Evolutionary conservation across 306 rosid species (phyloP).

Genomic region (Cucumis cinereus): DNA sequence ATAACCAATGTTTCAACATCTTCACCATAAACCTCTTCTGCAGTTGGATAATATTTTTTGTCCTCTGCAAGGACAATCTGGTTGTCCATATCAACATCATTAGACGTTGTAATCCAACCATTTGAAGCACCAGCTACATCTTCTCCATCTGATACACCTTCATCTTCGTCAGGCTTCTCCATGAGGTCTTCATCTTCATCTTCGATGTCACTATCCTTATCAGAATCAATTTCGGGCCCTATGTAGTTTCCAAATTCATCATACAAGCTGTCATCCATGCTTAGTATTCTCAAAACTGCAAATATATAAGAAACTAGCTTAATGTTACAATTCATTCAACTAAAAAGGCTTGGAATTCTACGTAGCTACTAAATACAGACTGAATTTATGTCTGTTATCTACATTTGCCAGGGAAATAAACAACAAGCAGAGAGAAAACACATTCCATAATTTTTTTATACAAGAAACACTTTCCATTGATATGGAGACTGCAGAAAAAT

Average conservation of each 20-base stretch:
- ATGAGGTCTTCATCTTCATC: constrained; percentile 51
- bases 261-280: constrained; percentile 90
- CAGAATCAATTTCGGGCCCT: constrained; percentile 95
- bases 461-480: neutral
- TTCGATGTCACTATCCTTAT: constrained; percentile 68
- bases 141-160: constrained; percentile 46
- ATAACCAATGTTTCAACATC: constrained; percentile 93
- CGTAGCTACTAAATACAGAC: neutral
- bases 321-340: neutral
- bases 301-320: neutral
- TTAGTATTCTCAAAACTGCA: constrained; percentile 13
- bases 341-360: neutral
- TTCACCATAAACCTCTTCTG: constrained; percentile 88
- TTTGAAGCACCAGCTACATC: constrained; percentile 27
- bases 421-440: neutral
- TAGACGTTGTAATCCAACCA: constrained; percentile 66
- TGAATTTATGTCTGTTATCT: neutral
- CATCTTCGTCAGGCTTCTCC: constrained; percentile 33
- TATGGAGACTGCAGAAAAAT: neutral
- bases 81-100: constrained; percentile 65
- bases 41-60: constrained; percentile 91
- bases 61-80: constrained; percentile 94
- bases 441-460: neutral
- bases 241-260: constrained; percentile 97
- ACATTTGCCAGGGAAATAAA: neutral